Conservation (phyloP, 257 asterid species). For the Capsicum rhomboideum region DNA sequence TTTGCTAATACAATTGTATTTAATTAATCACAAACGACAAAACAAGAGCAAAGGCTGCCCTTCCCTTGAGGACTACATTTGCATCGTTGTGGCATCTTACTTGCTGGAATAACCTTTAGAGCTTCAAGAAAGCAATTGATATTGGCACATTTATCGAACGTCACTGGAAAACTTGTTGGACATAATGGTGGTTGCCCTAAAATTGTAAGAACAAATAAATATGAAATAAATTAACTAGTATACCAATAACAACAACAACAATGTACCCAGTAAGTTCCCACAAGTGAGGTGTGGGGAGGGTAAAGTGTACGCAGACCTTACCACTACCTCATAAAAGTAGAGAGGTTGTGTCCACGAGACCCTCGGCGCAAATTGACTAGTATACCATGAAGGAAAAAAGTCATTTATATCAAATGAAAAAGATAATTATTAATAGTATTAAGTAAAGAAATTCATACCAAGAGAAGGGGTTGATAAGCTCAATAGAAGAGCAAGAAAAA, state of each 20-base stretch:
- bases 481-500: neutral
- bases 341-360: no score
- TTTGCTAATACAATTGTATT: no score
- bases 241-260: no score
- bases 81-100: neutral
- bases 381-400: no score
- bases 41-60: neutral
- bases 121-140: neutral
- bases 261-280: no score
- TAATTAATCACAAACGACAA: neutral
- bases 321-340: no score
- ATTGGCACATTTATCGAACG: neutral
- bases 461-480: neutral
- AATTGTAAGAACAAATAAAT: no score
- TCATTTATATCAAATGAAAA: no score
- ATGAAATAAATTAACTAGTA: neutral
- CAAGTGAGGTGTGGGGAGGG: no score
- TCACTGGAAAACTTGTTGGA: neutral
- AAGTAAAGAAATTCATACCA: neutral
- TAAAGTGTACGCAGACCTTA: no score
- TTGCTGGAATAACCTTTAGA: neutral
- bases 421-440: no score
- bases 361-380: no score
- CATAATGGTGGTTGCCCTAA: neutral
- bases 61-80: neutral